Percentiles rank a stretch among this genome's conserved stretches.
Conservation (phyloP, 2,329 filamentous ascomycete genomes). For the Phoma herbarum region DNA sequence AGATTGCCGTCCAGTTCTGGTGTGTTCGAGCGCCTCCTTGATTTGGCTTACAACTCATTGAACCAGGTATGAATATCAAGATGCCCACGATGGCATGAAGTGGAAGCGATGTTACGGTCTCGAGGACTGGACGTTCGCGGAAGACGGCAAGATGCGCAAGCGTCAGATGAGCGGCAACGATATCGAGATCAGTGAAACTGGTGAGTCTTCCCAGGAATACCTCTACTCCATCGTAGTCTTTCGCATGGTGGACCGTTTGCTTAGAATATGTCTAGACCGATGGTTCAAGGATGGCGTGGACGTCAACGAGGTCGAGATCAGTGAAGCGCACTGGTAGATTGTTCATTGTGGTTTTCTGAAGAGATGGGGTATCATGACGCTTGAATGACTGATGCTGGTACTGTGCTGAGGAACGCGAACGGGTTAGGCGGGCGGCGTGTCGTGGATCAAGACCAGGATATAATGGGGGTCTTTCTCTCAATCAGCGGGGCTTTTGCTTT, state of each 20-base stretch:
- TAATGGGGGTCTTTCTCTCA: constrained; percentile 70
- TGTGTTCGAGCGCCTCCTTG: neutral
- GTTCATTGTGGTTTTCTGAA: constrained; percentile 4
- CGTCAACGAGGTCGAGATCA: constrained; percentile 72
- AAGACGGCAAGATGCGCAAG: constrained; percentile 76
- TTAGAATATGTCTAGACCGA: constrained; percentile 56
- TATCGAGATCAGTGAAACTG: constrained; percentile 5
- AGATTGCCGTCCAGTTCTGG: constrained; percentile 85
- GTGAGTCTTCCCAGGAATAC: neutral
- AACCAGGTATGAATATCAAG: constrained; percentile 78
- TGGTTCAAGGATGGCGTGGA: constrained; percentile 77
- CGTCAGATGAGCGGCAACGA: constrained; percentile 72
- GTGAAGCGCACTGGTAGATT: constrained; percentile 70
- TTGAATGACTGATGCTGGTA: constrained; percentile 15
- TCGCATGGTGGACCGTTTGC: neutral
- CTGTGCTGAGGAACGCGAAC: neutral
- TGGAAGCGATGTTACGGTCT: constrained; percentile 83
- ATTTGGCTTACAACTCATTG: neutral
- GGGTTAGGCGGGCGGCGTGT: constrained; percentile 72
- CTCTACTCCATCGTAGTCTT: neutral
- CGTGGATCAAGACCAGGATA: constrained; percentile 80
- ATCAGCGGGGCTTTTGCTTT: constrained; percentile 24
- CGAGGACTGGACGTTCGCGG: constrained; percentile 79
- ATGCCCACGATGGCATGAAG: constrained; percentile 67
- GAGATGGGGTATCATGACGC: constrained; percentile 36